Conservation (phyloP, 495 filamentous ascomycete genomes). For the Podospora tetraspora region DNA sequence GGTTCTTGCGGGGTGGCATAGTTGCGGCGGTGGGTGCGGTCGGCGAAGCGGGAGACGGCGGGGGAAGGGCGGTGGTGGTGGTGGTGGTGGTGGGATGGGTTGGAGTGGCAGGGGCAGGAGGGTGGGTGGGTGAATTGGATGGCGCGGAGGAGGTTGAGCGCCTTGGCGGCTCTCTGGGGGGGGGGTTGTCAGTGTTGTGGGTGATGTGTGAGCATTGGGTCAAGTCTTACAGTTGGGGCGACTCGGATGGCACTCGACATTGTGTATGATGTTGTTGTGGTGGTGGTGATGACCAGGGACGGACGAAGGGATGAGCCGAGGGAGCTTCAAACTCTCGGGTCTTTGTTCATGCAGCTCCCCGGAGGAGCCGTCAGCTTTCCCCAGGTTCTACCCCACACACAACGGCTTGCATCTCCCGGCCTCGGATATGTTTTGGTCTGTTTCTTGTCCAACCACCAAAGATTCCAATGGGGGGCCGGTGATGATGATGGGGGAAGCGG, state of each 20-base stretch:
- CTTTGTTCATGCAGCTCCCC: conserved; percentile 6
- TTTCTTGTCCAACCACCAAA: neutral
- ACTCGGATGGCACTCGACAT: conserved; percentile 55
- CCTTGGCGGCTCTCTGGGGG: conserved; percentile 63
- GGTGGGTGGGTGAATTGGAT: conserved; percentile 88
- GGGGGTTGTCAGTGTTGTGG: conserved; percentile 1
- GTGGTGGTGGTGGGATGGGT: conserved; percentile 68
- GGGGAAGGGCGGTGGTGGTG: conserved; percentile 42
- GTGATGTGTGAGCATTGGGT: neutral
- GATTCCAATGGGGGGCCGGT: neutral
- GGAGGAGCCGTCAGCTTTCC: conserved; percentile 1
- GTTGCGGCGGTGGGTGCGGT: conserved; percentile 31
- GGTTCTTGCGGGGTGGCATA: conserved; percentile 71
- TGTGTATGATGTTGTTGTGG: neutral
- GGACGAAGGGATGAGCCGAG: neutral
- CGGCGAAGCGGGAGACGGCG: conserved; percentile 32
- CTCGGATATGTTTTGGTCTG: neutral
- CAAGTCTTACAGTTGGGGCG: conserved; percentile 44
- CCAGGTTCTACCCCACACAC: conserved; percentile 6
- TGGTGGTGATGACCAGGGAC: neutral
- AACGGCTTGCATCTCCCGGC: conserved; percentile 12
- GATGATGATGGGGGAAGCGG: neutral
- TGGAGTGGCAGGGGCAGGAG: conserved; percentile 86
- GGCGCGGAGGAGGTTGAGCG: conserved; percentile 77
- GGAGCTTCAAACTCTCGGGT: neutral